Evolutionary conservation across 163 green algal genomes (phyloP).

Genomic region (Chlamydomonas reinhardtii): DNA sequence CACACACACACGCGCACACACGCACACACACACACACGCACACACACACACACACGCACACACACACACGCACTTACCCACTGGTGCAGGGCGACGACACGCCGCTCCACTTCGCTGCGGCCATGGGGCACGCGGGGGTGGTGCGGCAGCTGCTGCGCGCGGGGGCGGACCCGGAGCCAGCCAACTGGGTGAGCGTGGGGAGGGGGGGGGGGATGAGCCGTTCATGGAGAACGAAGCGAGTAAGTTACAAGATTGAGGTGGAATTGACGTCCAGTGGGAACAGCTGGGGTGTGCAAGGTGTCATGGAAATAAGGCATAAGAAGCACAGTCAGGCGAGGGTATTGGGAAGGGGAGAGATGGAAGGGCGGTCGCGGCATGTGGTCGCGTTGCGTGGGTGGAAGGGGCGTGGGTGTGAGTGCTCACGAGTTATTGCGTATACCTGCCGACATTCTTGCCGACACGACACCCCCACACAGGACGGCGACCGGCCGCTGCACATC

Average conservation of each 20-base stretch:
- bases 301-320: too few species aligned
- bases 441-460: not conserved
- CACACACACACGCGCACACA: too few species aligned
- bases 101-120: not conserved
- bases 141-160: not conserved
- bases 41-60: not conserved
- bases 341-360: too few species aligned
- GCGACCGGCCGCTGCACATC: conserved; percentile 17
- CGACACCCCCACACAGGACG: not conserved
- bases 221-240: not conserved
- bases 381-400: too few species aligned
- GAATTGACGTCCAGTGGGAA: too few species aligned
- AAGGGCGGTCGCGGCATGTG: too few species aligned
- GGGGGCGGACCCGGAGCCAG: not conserved
- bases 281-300: too few species aligned
- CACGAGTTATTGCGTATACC: not conserved
- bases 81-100: not conserved
- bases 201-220: not conserved
- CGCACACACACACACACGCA: too few species aligned
- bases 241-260: too few species aligned
- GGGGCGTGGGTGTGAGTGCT: not conserved
- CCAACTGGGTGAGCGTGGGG: conserved; percentile 3
- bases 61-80: not conserved
- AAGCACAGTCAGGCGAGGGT: too few species aligned
- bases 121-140: not conserved